Evolutionary conservation across 805 yeast genomes (phyloP), one percentile per base, ranked within the genome.

Genomic region (Metschnikowia arizonensis): DNA sequence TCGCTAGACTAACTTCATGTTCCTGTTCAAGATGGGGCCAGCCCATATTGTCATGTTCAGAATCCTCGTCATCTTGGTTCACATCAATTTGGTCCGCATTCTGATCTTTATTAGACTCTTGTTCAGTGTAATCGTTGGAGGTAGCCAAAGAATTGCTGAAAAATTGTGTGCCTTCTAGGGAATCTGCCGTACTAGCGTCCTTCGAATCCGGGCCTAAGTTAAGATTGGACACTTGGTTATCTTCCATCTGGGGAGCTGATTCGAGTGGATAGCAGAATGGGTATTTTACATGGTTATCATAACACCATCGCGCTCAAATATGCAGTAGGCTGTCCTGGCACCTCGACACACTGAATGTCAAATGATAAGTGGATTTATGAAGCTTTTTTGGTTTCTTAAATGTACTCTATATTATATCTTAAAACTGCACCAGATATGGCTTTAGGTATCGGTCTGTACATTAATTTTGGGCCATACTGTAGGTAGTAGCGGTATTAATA

Each of bases 61-160:
- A 11, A 12, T 26, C 40, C 3, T 26, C 17, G 15, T 17, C 9
- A 24, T 8, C 23, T 17, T 18, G 30, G 10, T 36, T 17, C 4
- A 17, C 15, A n/a, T 25, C 30, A 21, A n/a, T 33, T n/a, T 3
- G 17, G 12, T 33, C 40, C 9, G 25, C 31, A 26, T 25, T 17
- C 12, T 28, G 18, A 11, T 21, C 29, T n/a, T 37, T 26, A 23
- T 18, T 37, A 10, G 11, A 7, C n/a, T 37, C 40, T 12, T 14
- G 25, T 9, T 29, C 40, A 8, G 33, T 37, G n/a, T 6, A 17
- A n/a, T 37, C 29, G 18, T 15, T 26, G 5, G 40, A 37, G 10
- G 14, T 11, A 24, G 38, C 33, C 40, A 37, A 37, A 10, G 24
- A 18, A 37, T 37, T 37, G 18, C 40, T 37, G 18, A 37, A 37